Percentiles rank a stretch among this genome's conserved stretches.
These are phyloP conservation scores for Vaccinium myrtillus DNA, from an alignment of 148 eudicot species.

Conservation along the genomic window DNA sequence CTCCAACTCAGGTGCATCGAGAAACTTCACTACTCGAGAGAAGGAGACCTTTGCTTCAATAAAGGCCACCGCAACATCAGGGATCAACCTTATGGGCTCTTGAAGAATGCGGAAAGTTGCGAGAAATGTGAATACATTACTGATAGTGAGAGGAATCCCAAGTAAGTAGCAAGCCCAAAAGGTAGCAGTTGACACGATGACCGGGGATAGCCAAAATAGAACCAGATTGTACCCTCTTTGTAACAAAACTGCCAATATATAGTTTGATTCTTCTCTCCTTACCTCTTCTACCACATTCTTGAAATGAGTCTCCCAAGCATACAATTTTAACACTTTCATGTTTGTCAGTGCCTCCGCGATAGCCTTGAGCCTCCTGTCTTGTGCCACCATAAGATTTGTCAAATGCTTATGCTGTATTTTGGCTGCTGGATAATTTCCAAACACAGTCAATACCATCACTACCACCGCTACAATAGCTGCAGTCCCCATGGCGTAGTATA, in stretches of 20 bases:
- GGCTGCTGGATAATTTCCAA: constrained; percentile 51
- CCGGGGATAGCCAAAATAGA: constrained; percentile 49
- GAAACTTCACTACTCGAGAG: constrained; percentile 39
- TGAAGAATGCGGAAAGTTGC: constrained; percentile 53
- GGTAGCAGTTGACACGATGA: constrained; percentile 43
- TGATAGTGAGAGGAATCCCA: constrained; percentile 36
- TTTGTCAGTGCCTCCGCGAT: constrained; percentile 42
- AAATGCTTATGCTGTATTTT: constrained; percentile 46
- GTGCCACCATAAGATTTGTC: constrained; percentile 52
- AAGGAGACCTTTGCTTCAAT: constrained; percentile 55
- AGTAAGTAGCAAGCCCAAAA: constrained; percentile 50
- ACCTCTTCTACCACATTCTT: constrained; percentile 31
- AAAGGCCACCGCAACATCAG: constrained; percentile 45
- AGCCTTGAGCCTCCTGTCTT: constrained; percentile 47
- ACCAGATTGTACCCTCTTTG: constrained; percentile 36
- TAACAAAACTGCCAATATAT: constrained; percentile 31
- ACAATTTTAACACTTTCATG: constrained; percentile 60
- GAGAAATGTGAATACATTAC: constrained; percentile 52
- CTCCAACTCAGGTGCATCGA: constrained; percentile 45
- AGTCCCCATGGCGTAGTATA: constrained; percentile 35
- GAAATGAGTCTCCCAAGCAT: constrained; percentile 67
- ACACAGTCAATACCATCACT: constrained; percentile 31
- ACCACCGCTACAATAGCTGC: constrained; percentile 40
- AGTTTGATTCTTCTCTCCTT: constrained; percentile 38
- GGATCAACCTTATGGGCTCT: constrained; percentile 53